A percentile compares a stretch with the other conserved stretches of the same genome.
These are phyloP conservation scores for Tirmania nivea DNA, from an alignment of 495 filamentous ascomycete genomes.

Conservation along the genomic window DNA sequence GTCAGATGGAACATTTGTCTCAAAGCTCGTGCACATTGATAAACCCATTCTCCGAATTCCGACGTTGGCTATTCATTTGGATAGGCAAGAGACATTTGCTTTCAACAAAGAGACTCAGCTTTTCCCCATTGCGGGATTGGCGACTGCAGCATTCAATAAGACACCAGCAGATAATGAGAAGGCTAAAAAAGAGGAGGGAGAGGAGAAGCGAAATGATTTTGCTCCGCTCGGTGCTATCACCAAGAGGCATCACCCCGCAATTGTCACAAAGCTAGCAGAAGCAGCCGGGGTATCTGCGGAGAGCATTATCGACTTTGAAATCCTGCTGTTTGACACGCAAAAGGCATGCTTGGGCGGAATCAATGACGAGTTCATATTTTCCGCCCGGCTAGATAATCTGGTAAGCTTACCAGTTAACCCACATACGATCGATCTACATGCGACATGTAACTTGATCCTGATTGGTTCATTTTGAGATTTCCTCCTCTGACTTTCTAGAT, in stretches of 20 bases:
- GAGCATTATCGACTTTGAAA: conserved; percentile 79
- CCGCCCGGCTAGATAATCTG: conserved; percentile 67
- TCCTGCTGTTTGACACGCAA: conserved; percentile 89
- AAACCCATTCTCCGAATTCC: conserved; percentile 74
- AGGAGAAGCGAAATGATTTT: conserved; percentile 27
- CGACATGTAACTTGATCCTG: too few relatives aligned
- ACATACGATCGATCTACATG: neutral
- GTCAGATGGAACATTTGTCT: conserved; percentile 48
- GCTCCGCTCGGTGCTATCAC: conserved; percentile 51
- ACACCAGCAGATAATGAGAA: conserved; percentile 24
- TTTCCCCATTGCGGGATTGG: conserved; percentile 77
- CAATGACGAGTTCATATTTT: conserved; percentile 86
- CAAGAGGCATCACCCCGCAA: conserved; percentile 72
- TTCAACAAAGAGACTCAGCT: conserved; percentile 96
- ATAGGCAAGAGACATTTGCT: conserved; percentile 58
- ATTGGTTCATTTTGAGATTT: too few relatives aligned
- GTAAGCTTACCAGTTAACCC: neutral
- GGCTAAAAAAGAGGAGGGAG: conserved; percentile 20
- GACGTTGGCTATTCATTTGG: conserved; percentile 80
- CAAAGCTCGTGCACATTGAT: conserved; percentile 77
- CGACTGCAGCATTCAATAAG: conserved; percentile 69
- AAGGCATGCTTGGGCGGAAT: conserved; percentile 71
- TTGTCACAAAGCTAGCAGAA: conserved; percentile 69
- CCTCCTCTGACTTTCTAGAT: conserved; percentile 26
- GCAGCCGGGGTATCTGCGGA: conserved; percentile 44